Evolutionary conservation across 768 basidiomycete species (phyloP).

Genomic region (Xerocomus potaroensis): DNA sequence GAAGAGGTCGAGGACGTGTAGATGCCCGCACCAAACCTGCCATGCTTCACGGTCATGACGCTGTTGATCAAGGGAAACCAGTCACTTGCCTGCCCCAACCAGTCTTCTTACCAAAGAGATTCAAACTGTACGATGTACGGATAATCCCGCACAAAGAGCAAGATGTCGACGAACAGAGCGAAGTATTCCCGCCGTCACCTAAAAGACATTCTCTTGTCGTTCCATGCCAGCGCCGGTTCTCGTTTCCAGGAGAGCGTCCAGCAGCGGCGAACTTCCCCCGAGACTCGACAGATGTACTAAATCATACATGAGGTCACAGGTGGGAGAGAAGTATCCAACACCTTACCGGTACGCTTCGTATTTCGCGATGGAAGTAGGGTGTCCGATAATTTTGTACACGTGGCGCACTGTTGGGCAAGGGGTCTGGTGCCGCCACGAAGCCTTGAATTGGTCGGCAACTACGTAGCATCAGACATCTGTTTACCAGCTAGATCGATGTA

Average conservation of each 20-base stretch:
- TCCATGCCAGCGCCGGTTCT: constrained; percentile 74
- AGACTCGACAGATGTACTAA: constrained; percentile 51
- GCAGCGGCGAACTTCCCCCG: constrained; percentile 53
- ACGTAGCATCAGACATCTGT: constrained; percentile 1
- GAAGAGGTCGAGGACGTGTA: constrained; percentile 80
- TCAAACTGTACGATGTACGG: constrained; percentile 59
- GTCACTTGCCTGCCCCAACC: constrained; percentile 60
- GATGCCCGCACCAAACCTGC: constrained; percentile 64
- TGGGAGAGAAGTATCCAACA: neutral
- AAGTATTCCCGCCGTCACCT: constrained; percentile 56
- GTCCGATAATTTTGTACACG: constrained; percentile 60
- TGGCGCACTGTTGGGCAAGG: constrained; percentile 53
- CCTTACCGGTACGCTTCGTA: constrained; percentile 62
- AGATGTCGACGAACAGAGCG: constrained; percentile 45
- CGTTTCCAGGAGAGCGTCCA: constrained; percentile 61
- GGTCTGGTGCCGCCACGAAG: constrained; percentile 63
- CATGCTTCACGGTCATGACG: constrained; percentile 3
- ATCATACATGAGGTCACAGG: neutral
- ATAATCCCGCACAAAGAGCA: constrained; percentile 66
- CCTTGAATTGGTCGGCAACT: constrained; percentile 66
- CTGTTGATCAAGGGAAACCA: neutral
- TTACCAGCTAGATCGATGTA: neutral
- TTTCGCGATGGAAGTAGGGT: constrained; percentile 44
- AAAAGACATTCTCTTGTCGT: constrained; percentile 61
- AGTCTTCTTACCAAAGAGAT: constrained; percentile 63